Base-by-base conservation (phyloP, 2,329 filamentous ascomycete genomes). In the Phaeosphaeriaceae sp. region DNA sequence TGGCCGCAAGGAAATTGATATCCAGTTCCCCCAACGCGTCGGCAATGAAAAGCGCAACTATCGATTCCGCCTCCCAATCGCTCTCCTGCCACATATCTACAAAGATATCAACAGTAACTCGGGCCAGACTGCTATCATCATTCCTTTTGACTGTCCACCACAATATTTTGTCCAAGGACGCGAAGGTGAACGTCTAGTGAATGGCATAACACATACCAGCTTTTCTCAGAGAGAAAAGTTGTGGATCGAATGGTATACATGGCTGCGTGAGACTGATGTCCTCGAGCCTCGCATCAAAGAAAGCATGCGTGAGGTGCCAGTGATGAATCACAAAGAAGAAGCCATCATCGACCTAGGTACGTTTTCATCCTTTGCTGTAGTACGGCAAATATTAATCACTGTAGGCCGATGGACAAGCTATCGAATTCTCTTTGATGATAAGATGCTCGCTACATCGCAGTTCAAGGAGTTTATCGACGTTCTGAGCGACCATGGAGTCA, bases 401-500 rank as follows among this genome's bases (percentile, higher is more conserved):
- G 7, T 42, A 84, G 85, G 85, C 33, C 82, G 83, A n/a, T 91
- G 88, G 88, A 87, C 85, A 17, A 84, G 83, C 0, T 88, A 89
- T 66, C 77, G 80, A 5, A 74, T 89, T 11, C 78, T 75, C 0
- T 84, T 88, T 50, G 63, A 76, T 67, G 66, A 17, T 56, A 68
- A 4, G 66, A 74, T 71, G 7, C 63, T 74, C 1, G 61, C 69
- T 2, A 66, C 72, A 0, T 59, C 66, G 2, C 70, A 73, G 6
- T 83, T 84, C 66, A 62, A 73, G 1, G 64, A 76, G 0, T 78
- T 90, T 20, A 78, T 82, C 3, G 72, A 79, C 9, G 85, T 85
- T 1, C 80, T 97, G 0, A 79, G 81, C 11, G 91, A 96, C 62
- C 90, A 90, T 78, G 96, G 96, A 58, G 82, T 97, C 49, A 70